These are phyloP conservation scores for Dactylella cylindrospora DNA, from an alignment of 2,329 filamentous ascomycete genomes.

Conservation along the genomic window DNA sequence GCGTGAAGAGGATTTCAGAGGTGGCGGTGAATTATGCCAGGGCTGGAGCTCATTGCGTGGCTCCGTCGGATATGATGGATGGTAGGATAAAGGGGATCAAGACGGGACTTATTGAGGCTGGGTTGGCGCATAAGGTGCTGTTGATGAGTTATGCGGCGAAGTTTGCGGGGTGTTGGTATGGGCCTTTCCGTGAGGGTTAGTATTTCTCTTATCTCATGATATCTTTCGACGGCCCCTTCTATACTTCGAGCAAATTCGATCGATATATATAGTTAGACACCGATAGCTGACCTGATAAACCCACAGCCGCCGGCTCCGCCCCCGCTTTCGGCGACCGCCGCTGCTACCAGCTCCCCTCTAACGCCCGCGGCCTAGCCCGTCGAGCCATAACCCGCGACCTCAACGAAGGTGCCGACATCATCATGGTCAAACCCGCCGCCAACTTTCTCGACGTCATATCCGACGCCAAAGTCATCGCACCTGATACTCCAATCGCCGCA, in stretches of 20 bases:
- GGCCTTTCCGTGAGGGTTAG: constrained; percentile 82
- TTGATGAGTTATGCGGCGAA: constrained; percentile 99
- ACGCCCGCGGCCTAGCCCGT: constrained; percentile 85
- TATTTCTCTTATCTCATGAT: background rate
- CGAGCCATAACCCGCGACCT: constrained; percentile 90
- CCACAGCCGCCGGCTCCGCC: constrained; percentile 71
- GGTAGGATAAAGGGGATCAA: constrained; percentile 97
- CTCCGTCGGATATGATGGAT: constrained; percentile 98
- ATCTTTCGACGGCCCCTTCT: background rate
- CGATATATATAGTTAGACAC: too few relatives aligned
- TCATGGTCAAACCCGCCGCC: constrained; percentile 98
- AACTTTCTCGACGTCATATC: constrained; percentile 97
- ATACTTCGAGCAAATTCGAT: background rate
- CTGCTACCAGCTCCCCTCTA: constrained; percentile 95
- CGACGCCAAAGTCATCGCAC: constrained; percentile 90
- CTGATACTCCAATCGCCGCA: constrained; percentile 86
- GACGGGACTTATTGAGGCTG: constrained; percentile 92
- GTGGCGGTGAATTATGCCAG: constrained; percentile 98
- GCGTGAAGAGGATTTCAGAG: constrained; percentile 90
- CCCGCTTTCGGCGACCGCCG: constrained; percentile 92
- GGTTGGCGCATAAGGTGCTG: constrained; percentile 84
- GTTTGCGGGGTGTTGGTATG: constrained; percentile 94
- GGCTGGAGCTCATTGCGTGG: constrained; percentile 93
- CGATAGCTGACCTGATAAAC: too few relatives aligned
- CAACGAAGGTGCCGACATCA: constrained; percentile 89